phyloP scores from a whole-genome alignment of 2,329 filamentous ascomycete genomes.

The Penicillium sp. region DNA sequence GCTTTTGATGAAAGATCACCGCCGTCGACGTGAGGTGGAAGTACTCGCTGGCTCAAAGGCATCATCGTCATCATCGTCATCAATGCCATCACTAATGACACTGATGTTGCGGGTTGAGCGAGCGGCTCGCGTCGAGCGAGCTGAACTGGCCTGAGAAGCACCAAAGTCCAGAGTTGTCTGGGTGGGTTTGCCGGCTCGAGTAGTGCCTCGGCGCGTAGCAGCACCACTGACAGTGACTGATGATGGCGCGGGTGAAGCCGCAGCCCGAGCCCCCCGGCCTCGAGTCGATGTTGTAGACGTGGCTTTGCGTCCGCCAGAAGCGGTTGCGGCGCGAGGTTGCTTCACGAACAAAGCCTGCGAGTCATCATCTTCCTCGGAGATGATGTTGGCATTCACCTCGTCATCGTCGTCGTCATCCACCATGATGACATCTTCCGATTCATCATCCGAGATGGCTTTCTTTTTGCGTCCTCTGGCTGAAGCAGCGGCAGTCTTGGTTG shows the following conservation, averaged over 20 bases:
- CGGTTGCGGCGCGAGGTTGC: conserved; percentile 32
- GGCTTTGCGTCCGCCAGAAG: conserved; percentile 28
- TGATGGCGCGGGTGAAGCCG: conserved; percentile 36
- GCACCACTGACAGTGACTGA: conserved; percentile 33
- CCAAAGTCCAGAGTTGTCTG: conserved; percentile 48
- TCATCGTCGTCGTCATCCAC: conserved; percentile 37
- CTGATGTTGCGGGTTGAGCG: conserved; percentile 37
- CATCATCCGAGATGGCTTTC: conserved; percentile 39
- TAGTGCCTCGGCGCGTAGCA: conserved; percentile 27
- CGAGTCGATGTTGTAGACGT: conserved; percentile 24
- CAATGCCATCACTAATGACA: conserved; percentile 43
- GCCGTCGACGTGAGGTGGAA: conserved; percentile 25
- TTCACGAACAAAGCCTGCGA: conserved; percentile 47
- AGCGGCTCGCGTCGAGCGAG: conserved; percentile 30
- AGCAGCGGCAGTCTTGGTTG: conserved; percentile 33
- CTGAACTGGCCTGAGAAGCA: conserved; percentile 38
- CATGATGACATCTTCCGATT: conserved; percentile 44
- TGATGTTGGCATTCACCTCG: conserved; percentile 31
- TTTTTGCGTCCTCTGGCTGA: conserved; percentile 30
- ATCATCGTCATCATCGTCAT: conserved; percentile 45
- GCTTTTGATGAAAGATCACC: conserved; percentile 15
- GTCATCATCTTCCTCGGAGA: conserved; percentile 36
- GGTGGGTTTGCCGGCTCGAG: conserved; percentile 30
- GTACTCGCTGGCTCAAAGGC: conserved; percentile 47
- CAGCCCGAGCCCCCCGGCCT: conserved; percentile 28